Percentiles rank a stretch among this genome's conserved stretches.
These are phyloP conservation scores for Penicillium macrosclerotiorum DNA, from an alignment of 495 filamentous ascomycete species.

Conservation along the genomic window DNA sequence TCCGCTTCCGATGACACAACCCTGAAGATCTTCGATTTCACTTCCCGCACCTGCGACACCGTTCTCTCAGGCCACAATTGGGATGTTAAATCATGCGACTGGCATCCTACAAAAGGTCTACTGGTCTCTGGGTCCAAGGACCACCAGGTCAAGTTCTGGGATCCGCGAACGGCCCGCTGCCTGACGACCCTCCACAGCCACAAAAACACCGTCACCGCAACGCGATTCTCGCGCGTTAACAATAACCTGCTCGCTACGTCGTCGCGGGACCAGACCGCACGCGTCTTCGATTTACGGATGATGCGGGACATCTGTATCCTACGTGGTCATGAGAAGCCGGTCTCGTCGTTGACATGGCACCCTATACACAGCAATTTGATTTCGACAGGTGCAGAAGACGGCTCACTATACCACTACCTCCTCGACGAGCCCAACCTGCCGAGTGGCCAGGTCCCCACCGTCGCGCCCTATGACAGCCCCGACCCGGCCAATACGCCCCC, in stretches of 20 bases:
- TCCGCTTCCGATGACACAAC: conserved; percentile 92
- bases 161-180: conserved; percentile 83
- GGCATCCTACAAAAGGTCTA: conserved; percentile 94
- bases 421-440: conserved; percentile 89
- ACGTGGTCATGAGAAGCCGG: conserved; percentile 90
- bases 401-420: conserved; percentile 86
- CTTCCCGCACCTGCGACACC: conserved; percentile 75
- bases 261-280: conserved; percentile 85
- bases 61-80: conserved; percentile 86
- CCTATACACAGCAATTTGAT: conserved; percentile 84
- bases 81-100: conserved; percentile 95
- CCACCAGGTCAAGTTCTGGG: conserved; percentile 96
- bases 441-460: conserved; percentile 57
- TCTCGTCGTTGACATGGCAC: conserved; percentile 91
- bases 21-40: conserved; percentile 95
- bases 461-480: conserved; percentile 79
- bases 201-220: conserved; percentile 92
- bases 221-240: conserved; percentile 77
- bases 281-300: conserved; percentile 93
- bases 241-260: conserved; percentile 86
- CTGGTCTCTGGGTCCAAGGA: conserved; percentile 97
- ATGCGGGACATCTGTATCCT: conserved; percentile 96
- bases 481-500: conserved; percentile 73
- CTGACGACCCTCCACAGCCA: conserved; percentile 95
- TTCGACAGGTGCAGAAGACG: conserved; percentile 87